Conservation (phyloP, 768 basidiomycete genomes). For the Phylloporus rhodoxanthus region DNA sequence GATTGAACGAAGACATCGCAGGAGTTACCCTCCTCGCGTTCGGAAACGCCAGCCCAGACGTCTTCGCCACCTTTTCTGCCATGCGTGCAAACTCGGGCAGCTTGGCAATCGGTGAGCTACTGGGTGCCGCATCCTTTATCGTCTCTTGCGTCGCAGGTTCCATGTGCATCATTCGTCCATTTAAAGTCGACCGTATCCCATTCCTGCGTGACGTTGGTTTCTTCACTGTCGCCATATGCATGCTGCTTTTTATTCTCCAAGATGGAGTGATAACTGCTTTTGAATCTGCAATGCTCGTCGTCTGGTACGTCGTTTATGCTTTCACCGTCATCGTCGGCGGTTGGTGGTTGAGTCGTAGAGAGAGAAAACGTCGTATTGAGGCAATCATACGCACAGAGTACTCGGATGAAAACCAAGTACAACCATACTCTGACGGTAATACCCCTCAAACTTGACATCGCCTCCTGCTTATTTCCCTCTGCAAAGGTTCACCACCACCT, state of each 20-base stretch:
- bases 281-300: constrained; percentile 72
- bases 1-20: constrained; percentile 87
- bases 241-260: constrained; percentile 71
- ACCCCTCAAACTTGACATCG: constrained; percentile 18
- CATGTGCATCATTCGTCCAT: constrained; percentile 97
- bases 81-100: constrained; percentile 81
- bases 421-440: constrained; percentile 64
- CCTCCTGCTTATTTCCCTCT: constrained; percentile 3
- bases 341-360: constrained; percentile 65
- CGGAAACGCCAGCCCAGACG: constrained; percentile 94
- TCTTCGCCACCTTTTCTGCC: constrained; percentile 94
- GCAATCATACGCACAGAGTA: constrained; percentile 55
- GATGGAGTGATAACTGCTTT: constrained; percentile 63
- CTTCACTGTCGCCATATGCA: constrained; percentile 75
- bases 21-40: constrained; percentile 97
- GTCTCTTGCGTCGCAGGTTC: constrained; percentile 93
- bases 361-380: constrained; percentile 43
- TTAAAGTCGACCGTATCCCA: constrained; percentile 70
- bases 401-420: constrained; percentile 38
- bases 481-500: constrained; percentile 11
- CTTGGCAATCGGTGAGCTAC: constrained; percentile 88
- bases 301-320: constrained; percentile 75
- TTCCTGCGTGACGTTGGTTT: constrained; percentile 95
- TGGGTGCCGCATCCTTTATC: constrained; percentile 95
- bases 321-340: constrained; percentile 64